A percentile compares a stretch with the other conserved stretches of the same genome.
Evolutionary conservation across 768 basidiomycete species (phyloP).

Genomic region (Collybiopsis luxurians): DNA sequence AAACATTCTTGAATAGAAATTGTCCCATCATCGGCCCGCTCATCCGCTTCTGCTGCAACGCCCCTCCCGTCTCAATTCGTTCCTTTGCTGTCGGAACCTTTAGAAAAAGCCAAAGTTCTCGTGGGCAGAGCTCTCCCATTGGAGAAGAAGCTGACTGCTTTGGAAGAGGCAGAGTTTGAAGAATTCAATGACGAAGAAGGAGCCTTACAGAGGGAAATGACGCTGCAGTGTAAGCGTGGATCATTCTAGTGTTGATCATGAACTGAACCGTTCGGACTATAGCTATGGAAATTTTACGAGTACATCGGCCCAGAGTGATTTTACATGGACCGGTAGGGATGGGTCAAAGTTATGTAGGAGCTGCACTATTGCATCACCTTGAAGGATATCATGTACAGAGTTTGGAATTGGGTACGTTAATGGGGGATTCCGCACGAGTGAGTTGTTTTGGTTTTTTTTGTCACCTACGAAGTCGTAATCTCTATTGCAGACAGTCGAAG

Average conservation of each 20-base stretch:
- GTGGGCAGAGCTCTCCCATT: constrained; percentile 77
- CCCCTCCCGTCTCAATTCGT: constrained; percentile 83
- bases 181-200: constrained; percentile 71
- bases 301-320: constrained; percentile 86
- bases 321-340: constrained; percentile 81
- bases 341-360: constrained; percentile 89
- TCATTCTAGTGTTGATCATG: neutral
- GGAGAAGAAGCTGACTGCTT: constrained; percentile 74
- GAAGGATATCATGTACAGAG: constrained; percentile 97
- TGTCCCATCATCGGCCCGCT: constrained; percentile 92
- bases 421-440: constrained; percentile 88
- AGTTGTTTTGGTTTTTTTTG: constrained; percentile 22
- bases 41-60: constrained; percentile 80
- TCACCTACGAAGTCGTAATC: constrained; percentile 5
- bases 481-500: constrained; percentile 71
- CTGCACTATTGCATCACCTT: constrained; percentile 88
- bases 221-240: constrained; percentile 68
- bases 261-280: constrained; percentile 7
- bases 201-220: constrained; percentile 85
- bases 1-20: constrained; percentile 54
- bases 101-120: constrained; percentile 70
- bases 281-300: constrained; percentile 91
- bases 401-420: constrained; percentile 83
- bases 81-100: constrained; percentile 65
- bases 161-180: constrained; percentile 96